Percentiles rank a stretch among this genome's conserved stretches.
Conservation (phyloP, 1,284 basidiomycete species). For the Ceraceosorus bombacis region DNA sequence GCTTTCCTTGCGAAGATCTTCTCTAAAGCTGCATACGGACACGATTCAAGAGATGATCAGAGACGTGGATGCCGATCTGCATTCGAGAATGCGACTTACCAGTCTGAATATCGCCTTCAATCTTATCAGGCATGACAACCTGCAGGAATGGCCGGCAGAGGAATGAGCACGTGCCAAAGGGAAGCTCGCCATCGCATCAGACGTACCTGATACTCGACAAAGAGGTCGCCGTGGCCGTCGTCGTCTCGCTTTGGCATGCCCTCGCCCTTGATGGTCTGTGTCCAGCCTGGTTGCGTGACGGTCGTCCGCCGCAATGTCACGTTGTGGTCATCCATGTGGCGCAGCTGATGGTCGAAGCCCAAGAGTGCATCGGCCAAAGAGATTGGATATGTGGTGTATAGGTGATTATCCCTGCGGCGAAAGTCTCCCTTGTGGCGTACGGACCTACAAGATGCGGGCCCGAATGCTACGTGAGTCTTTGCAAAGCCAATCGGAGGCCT, state of each 20-base stretch:
- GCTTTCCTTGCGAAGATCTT: background rate
- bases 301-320: constrained; percentile 27
- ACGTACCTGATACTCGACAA: constrained; percentile 27
- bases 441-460: background rate
- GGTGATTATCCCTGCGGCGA: constrained; percentile 31
- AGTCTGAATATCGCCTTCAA: constrained; percentile 25
- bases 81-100: constrained; percentile 20
- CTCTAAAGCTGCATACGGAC: background rate
- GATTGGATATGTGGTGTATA: constrained; percentile 39
- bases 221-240: constrained; percentile 37
- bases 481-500: background rate
- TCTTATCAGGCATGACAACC: constrained; percentile 23
- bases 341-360: constrained; percentile 36
- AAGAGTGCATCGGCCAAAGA: constrained; percentile 43
- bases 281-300: constrained; percentile 41
- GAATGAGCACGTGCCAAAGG: no score
- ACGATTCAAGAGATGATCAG: background rate
- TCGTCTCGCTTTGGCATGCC: constrained; percentile 40
- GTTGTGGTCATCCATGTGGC: constrained; percentile 40
- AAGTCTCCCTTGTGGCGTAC: constrained; percentile 13
- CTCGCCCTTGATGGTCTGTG: constrained; percentile 29
- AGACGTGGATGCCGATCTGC: constrained; percentile 6
- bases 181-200: no score
- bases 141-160: background rate
- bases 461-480: background rate